Evolutionary conservation across 1,284 basidiomycete genomes (phyloP).

Genomic region (Pseudozyma pruni): DNA sequence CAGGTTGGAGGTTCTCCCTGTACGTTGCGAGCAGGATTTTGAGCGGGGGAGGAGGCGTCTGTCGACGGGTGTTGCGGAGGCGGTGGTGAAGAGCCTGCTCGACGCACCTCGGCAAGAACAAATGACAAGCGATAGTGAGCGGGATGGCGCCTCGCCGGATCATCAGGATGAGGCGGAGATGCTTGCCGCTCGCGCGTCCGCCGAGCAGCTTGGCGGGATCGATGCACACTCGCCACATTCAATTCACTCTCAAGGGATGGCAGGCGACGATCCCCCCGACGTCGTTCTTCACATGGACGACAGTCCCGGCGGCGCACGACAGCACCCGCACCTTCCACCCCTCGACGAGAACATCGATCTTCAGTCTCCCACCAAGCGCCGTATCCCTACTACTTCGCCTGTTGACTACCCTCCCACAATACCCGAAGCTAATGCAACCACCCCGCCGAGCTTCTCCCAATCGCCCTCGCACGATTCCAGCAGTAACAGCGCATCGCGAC

Average conservation of each 20-base stretch:
- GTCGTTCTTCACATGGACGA: conserved; percentile 27
- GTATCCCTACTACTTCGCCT: no score
- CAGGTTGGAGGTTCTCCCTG: conserved; percentile 37
- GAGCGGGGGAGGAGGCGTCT: neutral
- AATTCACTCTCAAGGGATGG: neutral
- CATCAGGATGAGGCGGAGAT: neutral
- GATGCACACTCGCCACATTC: no score
- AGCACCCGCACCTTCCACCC: neutral
- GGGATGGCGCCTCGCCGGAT: conserved; percentile 9
- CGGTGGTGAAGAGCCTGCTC: conserved; percentile 12
- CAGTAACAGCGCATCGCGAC: conserved; percentile 15
- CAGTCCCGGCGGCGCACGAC: conserved; percentile 24
- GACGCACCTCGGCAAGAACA: neutral
- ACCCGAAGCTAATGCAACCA: neutral
- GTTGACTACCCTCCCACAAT: neutral
- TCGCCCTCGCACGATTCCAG: conserved; percentile 4
- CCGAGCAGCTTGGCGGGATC: no score
- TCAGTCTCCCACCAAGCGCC: conserved; percentile 27
- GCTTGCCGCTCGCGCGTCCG: no score
- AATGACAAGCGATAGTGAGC: conserved; percentile 8
- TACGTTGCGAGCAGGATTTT: neutral
- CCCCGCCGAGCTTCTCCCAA: conserved; percentile 17
- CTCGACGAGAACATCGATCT: conserved; percentile 9
- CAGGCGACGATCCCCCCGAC: neutral
- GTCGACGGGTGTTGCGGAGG: neutral